Base-by-base conservation (phyloP, 345 rosid species). In the Gossypium bickii region DNA sequence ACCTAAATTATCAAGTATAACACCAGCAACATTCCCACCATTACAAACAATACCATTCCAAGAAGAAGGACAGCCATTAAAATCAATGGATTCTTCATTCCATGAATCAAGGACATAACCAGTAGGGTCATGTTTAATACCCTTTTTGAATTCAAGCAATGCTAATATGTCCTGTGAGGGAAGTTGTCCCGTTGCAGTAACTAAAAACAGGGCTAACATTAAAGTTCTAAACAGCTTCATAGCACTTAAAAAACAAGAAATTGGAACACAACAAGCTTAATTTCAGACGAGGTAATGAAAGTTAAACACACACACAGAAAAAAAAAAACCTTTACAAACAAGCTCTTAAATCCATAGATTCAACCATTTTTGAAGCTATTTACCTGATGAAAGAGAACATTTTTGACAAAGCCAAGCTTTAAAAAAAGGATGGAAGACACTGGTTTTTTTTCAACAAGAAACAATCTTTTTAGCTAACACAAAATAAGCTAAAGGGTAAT, bases 31-130 rank as follows among this genome's bases (percentile, higher is more conserved):
- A 83, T 90, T 91, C 43, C 88, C 97, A 13, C 90, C 94, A 75
- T 91, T 95, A 77, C 99, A 95, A 47, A 95, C 87, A 10, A 95
- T 84, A 12, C 99, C 99, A 80, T 95, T 93, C 99, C 99, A 95
- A 0, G 97, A 89, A 74, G 99, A 82, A 79, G 99, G 99, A 65
- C 99, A 95, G 20, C 99, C 99, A 78, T 93, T 82, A 73, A 95
- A 95, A 77, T 93, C 96, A 20, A 93, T 93, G 27, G 99, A 91
- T 82, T 93, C 99, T 49, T 95, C 97, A 65, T 90, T 93, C 99
- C 99, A 95, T 18, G 99, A 95, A 70, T 86, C 58, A 67, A 95
- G 90, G 10, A 95, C 97, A 87, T 82, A 95, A 48, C 98, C 97
- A n/a, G 98, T 87, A 20, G 99, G 99, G 80, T 95, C 99, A 85